Evolutionary conservation across 202 grass and related monocot species (phyloP), one percentile per base, ranked within the genome.

Genomic region (Zizania palustris): DNA sequence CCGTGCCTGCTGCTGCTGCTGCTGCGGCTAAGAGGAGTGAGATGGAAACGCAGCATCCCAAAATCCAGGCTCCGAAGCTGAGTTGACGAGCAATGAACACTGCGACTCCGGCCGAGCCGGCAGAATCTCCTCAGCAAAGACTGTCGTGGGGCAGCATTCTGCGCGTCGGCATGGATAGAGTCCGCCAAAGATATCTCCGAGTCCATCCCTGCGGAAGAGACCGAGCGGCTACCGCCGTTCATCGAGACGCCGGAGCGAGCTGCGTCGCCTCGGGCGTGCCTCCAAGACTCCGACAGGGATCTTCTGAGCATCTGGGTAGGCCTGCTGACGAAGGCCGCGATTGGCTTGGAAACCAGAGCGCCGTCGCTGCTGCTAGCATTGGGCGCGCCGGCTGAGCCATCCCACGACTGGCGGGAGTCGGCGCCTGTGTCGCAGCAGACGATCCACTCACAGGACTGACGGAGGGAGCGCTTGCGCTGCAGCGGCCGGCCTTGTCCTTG

Each of bases 361-460:
- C 7, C 1, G 15, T 13, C 3, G 66, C 9, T 72, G 35, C 13
- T 35, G 48, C 3, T 9, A 51, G 48, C 14, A 51, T 51, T 51
- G 48, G 48, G 48, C 15, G 48, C 48, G 15, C 5, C 48, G 38
- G 68, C 82, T 8, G 76, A 75, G 46, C 82, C 82, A 59, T 90
- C 87, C 71, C 88, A 87, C 6, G 87, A 93, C 79, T 90, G 90
- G 10, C 90, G 88, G 35, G 90, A 90, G 40, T 41, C 68, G 51
- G 41, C 76, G 60, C 16, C 85, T 21, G 63, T 39, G 56, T 88
- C 79, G 44, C 79, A 89, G 65, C 81, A 87, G 71, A 79, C 76
- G 41, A 89, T 93, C 87, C 87, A 90, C 6, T 90, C 91, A 80
- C 85, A 93, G 68, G 91, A 85, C 59, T 85, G 80, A 0, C 85